Conservation (phyloP, 2,329 filamentous ascomycete genomes). For the Penicillium olsonii region DNA sequence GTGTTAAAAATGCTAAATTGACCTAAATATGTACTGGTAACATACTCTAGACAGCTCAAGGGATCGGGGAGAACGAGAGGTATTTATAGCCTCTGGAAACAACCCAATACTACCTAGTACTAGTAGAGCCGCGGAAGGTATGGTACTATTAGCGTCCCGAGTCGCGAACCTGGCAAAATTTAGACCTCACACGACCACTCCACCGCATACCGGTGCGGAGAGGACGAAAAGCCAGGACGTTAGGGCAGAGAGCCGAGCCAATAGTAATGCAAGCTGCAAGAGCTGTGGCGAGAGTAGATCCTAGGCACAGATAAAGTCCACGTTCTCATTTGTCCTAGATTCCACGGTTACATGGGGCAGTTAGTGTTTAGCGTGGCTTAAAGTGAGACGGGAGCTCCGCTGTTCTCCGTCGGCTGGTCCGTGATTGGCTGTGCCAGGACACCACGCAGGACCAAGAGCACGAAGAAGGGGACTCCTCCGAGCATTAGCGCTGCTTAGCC, state of each 20-base stretch:
- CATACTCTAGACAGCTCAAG: too few species aligned
- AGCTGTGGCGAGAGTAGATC: slow-evolving; percentile 9
- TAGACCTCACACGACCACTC: background rate
- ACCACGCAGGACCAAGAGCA: background rate
- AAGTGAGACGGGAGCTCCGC: slow-evolving; percentile 14
- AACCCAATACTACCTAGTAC: too few species aligned
- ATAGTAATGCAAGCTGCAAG: background rate
- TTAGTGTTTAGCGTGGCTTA: background rate
- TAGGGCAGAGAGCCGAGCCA: background rate
- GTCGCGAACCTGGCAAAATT: background rate
- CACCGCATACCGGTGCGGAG: slow-evolving; percentile 1
- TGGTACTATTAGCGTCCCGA: background rate
- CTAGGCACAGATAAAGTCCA: slow-evolving; percentile 5
- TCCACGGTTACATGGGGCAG: slow-evolving; percentile 16
- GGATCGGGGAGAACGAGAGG: too few species aligned
- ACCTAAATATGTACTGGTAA: background rate
- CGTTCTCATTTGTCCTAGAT: slow-evolving; percentile 8
- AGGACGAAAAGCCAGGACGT: background rate
- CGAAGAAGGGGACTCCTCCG: slow-evolving; percentile 1
- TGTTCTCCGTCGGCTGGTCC: slow-evolving; percentile 17
- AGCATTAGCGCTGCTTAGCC: background rate
- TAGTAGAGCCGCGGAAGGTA: too few species aligned
- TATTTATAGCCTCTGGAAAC: too few species aligned
- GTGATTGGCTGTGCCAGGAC: slow-evolving; percentile 2
- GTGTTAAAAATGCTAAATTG: background rate